Percentiles rank a stretch among this genome's conserved stretches.
These are phyloP conservation scores for Vigna mungo DNA, from an alignment of 306 rosid genomes.

Conservation along the genomic window DNA sequence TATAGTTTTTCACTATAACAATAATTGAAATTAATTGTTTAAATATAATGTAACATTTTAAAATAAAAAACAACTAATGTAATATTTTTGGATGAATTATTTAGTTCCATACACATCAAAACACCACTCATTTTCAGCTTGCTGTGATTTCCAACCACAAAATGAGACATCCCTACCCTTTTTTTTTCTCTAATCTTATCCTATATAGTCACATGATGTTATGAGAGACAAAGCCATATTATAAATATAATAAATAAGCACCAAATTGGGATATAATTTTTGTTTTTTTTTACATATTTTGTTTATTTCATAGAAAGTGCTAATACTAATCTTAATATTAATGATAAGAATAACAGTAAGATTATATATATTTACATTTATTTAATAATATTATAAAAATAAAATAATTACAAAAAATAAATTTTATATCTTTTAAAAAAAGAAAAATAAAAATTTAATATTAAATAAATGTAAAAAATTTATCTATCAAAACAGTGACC, in stretches of 20 bases:
- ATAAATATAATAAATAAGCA: neutral
- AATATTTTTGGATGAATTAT: neutral
- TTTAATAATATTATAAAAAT: no score
- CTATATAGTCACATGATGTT: conserved; percentile 26
- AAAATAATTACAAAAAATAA: no score
- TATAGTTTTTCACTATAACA: no score
- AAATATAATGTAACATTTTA: no score
- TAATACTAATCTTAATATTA: no score
- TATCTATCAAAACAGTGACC: no score
- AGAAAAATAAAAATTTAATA: no score
- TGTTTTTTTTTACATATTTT: neutral
- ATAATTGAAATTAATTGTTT: no score
- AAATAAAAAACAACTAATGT: no score
- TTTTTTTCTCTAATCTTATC: conserved; percentile 4
- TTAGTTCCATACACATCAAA: conserved; percentile 8
- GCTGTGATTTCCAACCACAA: conserved; percentile 38
- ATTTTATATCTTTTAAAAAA: no score
- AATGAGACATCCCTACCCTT: conserved; percentile 12
- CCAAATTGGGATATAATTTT: neutral
- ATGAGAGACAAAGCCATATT: neutral
- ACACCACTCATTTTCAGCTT: neutral
- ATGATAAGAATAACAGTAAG: neutral
- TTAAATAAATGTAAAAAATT: no score
- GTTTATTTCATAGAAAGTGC: neutral
- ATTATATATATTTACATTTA: no score